Evolutionary conservation across 768 basidiomycete species (phyloP).

Genomic region (Hygrophoropsis aurantiaca): DNA sequence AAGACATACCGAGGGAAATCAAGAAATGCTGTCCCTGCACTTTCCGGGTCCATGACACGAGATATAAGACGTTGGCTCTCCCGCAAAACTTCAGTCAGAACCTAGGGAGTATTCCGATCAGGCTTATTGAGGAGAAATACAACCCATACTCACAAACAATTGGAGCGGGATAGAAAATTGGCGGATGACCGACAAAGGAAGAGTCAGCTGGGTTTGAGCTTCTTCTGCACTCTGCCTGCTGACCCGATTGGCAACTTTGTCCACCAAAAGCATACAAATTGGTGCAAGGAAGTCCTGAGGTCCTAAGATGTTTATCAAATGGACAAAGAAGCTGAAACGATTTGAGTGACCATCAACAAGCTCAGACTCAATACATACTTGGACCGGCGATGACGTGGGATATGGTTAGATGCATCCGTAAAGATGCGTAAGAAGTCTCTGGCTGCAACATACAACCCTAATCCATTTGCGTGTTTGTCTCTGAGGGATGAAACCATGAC

Average conservation of each 20-base stretch:
- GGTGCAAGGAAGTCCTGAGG: conserved; percentile 79
- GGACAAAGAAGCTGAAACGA: conserved; percentile 74
- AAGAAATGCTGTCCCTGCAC: conserved; percentile 47
- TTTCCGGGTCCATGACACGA: conserved; percentile 39
- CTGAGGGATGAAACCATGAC: conserved; percentile 85
- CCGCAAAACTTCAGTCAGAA: conserved; percentile 59
- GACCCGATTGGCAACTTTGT: conserved; percentile 70
- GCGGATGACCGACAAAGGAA: conserved; percentile 69
- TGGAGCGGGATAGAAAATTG: conserved; percentile 49
- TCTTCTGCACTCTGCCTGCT: conserved; percentile 64
- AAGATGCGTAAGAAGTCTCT: conserved; percentile 88
- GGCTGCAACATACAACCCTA: conserved; percentile 67
- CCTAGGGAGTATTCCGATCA: conserved; percentile 36
- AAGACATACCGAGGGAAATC: conserved; percentile 54
- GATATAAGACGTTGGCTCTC: conserved; percentile 64
- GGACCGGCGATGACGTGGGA: conserved; percentile 90
- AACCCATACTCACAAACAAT: conserved; percentile 46
- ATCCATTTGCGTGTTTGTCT: conserved; percentile 46
- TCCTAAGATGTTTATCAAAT: conserved; percentile 82
- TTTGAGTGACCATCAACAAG: not conserved
- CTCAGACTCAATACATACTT: conserved; percentile 50
- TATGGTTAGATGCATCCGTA: conserved; percentile 87
- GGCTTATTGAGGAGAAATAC: not conserved
- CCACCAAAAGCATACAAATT: conserved; percentile 80
- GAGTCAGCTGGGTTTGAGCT: conserved; percentile 52